Conservation (phyloP, 257 asterid genomes). For the Plantago elongata region DNA sequence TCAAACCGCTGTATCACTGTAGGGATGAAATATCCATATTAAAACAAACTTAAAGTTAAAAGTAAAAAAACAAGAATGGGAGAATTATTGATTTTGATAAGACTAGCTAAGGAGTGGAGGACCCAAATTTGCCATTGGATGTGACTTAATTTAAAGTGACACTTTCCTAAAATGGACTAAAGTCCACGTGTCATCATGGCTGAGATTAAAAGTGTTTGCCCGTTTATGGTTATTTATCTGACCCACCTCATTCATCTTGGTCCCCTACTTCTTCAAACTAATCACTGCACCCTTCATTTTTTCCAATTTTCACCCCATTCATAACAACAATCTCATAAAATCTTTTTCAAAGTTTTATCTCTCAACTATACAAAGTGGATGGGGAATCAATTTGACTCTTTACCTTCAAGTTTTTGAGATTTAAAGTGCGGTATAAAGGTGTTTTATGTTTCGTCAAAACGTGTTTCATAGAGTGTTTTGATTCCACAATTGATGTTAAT, state of each 20-base stretch:
- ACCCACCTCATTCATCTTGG: slow-evolving; percentile 27
- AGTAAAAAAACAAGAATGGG: no score
- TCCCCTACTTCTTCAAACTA: slow-evolving; percentile 14
- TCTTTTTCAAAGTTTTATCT: slow-evolving; percentile 2
- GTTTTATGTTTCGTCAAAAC: no score
- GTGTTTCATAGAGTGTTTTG: no score
- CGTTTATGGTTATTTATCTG: slow-evolving; percentile 25
- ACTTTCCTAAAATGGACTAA: slow-evolving; percentile 29
- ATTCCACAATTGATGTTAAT: no score
- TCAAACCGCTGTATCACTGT: no score
- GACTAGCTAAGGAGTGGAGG: slow-evolving; percentile 15
- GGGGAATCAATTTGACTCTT: not conserved
- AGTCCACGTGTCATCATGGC: slow-evolving; percentile 34
- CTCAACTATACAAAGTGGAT: not conserved
- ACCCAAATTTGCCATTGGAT: slow-evolving; percentile 22
- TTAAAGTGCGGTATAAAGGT: no score
- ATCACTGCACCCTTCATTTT: no score
- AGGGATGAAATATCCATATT: no score
- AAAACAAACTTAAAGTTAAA: no score
- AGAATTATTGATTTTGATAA: not conserved
- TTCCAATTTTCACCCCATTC: not conserved
- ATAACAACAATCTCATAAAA: not conserved
- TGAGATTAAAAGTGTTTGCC: slow-evolving; percentile 29
- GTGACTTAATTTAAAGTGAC: slow-evolving; percentile 31
- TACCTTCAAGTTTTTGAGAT: no score